Conservation (phyloP, 352 stramenopile species). For the Pythium monospermum region DNA sequence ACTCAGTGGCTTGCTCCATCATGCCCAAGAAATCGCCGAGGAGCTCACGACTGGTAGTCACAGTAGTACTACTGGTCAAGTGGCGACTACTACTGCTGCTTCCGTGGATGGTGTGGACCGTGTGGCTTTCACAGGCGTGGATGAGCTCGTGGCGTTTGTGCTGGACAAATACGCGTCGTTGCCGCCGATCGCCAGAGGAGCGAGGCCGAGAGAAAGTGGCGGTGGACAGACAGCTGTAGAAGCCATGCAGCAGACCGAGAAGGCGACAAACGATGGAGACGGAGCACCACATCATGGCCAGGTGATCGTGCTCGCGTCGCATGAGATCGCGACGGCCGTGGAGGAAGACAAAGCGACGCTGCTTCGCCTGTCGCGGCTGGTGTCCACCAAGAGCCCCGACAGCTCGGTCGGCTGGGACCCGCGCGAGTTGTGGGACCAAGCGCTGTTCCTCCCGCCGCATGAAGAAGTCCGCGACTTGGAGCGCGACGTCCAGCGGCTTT, state of each 20-base stretch:
- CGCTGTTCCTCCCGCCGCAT: conserved; percentile 47
- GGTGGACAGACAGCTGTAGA: background rate
- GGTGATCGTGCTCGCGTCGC: conserved; percentile 27
- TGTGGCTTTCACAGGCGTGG: conserved; percentile 6
- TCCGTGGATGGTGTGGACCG: background rate
- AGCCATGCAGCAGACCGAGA: background rate
- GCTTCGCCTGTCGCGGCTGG: conserved; percentile 23
- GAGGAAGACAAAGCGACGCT: conserved; percentile 34
- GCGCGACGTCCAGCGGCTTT: conserved; percentile 29
- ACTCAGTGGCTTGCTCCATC: conserved; percentile 26
- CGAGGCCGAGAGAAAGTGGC: too few relatives aligned
- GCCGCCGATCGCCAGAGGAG: conserved; percentile 12
- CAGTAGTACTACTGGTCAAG: background rate
- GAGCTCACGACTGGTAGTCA: conserved; percentile 11
- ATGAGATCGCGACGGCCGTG: conserved; percentile 19
- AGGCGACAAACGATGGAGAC: background rate
- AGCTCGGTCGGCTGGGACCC: conserved; percentile 41
- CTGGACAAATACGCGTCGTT: conserved; percentile 23
- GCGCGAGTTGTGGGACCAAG: conserved; percentile 51
- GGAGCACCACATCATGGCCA: background rate
- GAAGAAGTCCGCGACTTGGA: conserved; percentile 50
- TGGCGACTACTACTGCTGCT: background rate
- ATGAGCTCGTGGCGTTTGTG: conserved; percentile 26
- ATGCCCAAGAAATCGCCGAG: conserved; percentile 29
- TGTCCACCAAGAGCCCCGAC: conserved; percentile 38